These are phyloP conservation scores for Turritis glabra DNA, from an alignment of 345 rosid genomes.

Conservation along the genomic window DNA sequence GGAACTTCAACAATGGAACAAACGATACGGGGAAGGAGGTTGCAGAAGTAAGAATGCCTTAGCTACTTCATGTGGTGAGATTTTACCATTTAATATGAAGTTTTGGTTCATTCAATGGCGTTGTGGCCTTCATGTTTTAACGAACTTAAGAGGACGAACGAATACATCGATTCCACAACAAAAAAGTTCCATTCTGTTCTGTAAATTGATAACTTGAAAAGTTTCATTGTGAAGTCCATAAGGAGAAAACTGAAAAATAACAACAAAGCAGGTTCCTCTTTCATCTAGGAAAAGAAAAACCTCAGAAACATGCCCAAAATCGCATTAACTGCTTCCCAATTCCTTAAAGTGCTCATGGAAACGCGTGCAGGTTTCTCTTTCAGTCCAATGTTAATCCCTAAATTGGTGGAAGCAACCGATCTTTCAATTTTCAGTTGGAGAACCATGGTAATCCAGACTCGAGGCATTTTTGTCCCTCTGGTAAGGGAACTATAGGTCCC, in stretches of 20 bases:
- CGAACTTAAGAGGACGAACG: background rate
- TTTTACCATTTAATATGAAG: background rate
- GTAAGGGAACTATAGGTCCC: constrained; percentile 77
- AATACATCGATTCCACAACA: background rate
- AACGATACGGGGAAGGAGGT: background rate
- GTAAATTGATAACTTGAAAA: constrained; percentile 1
- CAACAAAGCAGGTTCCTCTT: background rate
- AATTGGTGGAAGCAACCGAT: constrained; percentile 9
- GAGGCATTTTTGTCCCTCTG: constrained; percentile 56
- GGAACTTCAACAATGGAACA: background rate
- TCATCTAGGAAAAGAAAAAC: constrained; percentile 10
- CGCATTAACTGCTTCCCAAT: background rate
- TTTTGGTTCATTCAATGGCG: background rate
- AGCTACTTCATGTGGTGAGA: background rate
- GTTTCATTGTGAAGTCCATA: background rate
- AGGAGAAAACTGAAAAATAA: background rate
- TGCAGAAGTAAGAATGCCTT: background rate
- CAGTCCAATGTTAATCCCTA: background rate
- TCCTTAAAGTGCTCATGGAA: background rate
- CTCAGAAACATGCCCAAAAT: constrained; percentile 7
- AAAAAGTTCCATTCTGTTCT: background rate
- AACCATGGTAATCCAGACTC: constrained; percentile 90
- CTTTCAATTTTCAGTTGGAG: constrained; percentile 32
- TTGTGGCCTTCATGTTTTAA: background rate
- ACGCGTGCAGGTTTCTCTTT: background rate